Percentiles rank a stretch among this genome's conserved stretches.
These are phyloP conservation scores for Pelargonium nanum DNA, from an alignment of 345 rosid species.

Conservation along the genomic window DNA sequence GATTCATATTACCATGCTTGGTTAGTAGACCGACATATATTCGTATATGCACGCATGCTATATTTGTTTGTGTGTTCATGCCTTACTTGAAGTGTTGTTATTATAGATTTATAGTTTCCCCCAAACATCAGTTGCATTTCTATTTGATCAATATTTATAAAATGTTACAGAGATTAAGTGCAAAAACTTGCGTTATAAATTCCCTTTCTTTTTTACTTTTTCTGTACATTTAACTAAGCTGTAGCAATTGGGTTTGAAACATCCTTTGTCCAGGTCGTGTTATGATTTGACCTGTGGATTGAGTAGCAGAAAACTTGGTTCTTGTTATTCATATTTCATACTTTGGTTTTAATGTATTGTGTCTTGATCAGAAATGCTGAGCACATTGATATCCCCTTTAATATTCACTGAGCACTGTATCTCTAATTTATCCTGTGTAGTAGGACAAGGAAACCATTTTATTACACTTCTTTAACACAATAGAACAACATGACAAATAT, in stretches of 20 bases:
- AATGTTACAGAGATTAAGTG: background rate
- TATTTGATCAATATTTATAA: no score
- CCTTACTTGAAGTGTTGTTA: no score
- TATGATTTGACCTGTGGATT: background rate
- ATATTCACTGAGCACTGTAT: no score
- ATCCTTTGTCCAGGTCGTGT: background rate
- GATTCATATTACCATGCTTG: background rate
- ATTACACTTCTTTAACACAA: no score
- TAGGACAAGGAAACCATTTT: no score
- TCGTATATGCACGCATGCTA: background rate
- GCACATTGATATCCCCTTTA: background rate
- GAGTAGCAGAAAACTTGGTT: background rate
- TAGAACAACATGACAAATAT: background rate
- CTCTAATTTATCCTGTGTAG: no score
- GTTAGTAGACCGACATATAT: background rate
- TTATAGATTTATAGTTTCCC: no score
- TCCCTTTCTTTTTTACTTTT: no score
- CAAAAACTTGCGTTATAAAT: background rate
- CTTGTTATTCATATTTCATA: background rate
- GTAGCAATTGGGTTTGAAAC: no score
- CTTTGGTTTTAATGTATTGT: background rate
- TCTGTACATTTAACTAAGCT: background rate
- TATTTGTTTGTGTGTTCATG: no score
- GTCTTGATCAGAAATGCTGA: background rate
- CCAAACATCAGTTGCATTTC: no score